Base-by-base conservation (phyloP, 2,329 filamentous ascomycete species). In the Fusarium burgessii region DNA sequence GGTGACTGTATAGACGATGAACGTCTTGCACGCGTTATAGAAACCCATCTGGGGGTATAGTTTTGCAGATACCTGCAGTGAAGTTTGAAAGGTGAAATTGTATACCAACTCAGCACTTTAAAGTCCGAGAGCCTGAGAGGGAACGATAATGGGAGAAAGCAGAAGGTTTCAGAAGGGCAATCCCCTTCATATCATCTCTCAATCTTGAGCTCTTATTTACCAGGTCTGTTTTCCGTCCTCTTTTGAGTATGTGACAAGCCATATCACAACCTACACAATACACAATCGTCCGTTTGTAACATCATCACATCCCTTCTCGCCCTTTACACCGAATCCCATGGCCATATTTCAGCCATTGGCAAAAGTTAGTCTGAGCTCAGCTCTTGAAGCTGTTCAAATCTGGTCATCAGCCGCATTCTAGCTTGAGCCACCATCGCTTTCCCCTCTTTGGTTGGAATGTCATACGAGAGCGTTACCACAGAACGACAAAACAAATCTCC, bases 401-500 rank as follows among this genome's bases (percentile, higher is more conserved):
- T 58, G 25, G 25, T 29, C 45, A n/a, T 36, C 43, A 51, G 33
- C 43, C 32, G 40, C 18, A 57, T 14, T 51, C 20, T 58, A 36
- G 45, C 33, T n/a, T 14, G 46, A 51, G 55, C 55, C 55, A 40
- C 55, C 9, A 50, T 27, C 29, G 23, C 47, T 49, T 49, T 23
- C 42, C 32, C 42, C 54, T 25, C 42, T 32, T 29, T 14, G 15
- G 25, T 32, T 51, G 55, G 45, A 52, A 58, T 52, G 55, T 12
- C 45, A 40, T 32, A 38, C 55, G 17, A 51, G 7, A 50, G 18
- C 43, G 35, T 36, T 9, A 25, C n/a, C n/a, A 10, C 14, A 32
- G 45, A 23, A 11, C 23, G 12, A 10, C 25, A 32, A 20, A 51
- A 38, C 15, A 51, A 8, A 23, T 17, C 12, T 9, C 33, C 11